Base-by-base conservation (phyloP, 139 green algal species). In the Chlorella sp. region DNA sequence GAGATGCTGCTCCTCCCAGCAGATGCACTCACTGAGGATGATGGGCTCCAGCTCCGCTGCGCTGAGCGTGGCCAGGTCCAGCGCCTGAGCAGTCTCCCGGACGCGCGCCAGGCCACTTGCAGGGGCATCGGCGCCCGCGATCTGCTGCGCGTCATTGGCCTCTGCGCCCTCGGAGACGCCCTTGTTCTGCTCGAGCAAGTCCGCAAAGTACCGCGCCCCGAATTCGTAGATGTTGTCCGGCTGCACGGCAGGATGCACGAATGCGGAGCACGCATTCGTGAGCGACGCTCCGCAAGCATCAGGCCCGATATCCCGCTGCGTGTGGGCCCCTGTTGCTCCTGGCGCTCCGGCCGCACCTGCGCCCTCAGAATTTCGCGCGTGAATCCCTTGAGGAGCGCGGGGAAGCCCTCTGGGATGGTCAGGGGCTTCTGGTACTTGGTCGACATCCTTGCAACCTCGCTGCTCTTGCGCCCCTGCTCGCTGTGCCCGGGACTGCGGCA, bases 221-320 rank as follows among this genome's bases (percentile, higher is more conserved):
- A 90, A 93, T 51, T 88, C 81, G 71, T 90, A 93, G 1, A 93
- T 86, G 74, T 91, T 88, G 2, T 86, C 78, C 6, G 86, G 86
- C 86, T 93, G 84, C 77, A 71, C 20, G 14, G 14, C 20, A 71
- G 10, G 14, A 5, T 66, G 23, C 3, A 35, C 14, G 27, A 34
- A n/a, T n/a, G n/a, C n/a, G n/a, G n/a, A n/a, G n/a, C n/a, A n/a
- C n/a, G n/a, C n/a, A n/a, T n/a, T n/a, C n/a, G n/a, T n/a, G n/a
- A n/a, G n/a, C n/a, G n/a, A n/a, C n/a, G n/a, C n/a, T n/a, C n/a
- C n/a, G n/a, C n/a, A n/a, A n/a, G n/a, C n/a, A n/a, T n/a, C n/a
- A n/a, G n/a, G n/a, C n/a, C n/a, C n/a, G n/a, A n/a, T n/a, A n/a
- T n/a, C n/a, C n/a, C n/a, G n/a, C n/a, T n/a, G n/a, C n/a, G n/a